phyloP scores from a whole-genome alignment of 345 rosid genomes.

The Kernera saxatilis region DNA sequence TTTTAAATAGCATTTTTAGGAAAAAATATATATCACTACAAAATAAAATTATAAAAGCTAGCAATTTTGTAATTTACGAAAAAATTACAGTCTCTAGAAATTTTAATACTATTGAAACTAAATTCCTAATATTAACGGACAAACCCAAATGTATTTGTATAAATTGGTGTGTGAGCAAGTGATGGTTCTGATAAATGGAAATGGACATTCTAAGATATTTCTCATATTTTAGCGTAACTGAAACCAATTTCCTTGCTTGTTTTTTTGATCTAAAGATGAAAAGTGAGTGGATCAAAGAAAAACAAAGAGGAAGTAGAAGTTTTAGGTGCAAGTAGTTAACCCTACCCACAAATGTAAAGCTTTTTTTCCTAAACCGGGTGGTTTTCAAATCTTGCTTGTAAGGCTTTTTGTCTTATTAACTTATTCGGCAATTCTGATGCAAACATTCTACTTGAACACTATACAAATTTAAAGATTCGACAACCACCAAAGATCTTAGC shows the following conservation, averaged over 20 bases:
- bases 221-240: background rate
- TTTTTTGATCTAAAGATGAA: background rate
- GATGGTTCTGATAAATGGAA: background rate
- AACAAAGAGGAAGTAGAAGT: background rate
- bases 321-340: conserved; percentile 5
- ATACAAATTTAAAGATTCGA: conserved; percentile 4
- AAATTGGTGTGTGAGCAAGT: background rate
- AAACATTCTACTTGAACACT: conserved; percentile 7
- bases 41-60: too few species aligned
- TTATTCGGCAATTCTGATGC: conserved; percentile 27
- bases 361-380: background rate
- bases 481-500: conserved; percentile 35
- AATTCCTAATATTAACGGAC: background rate
- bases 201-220: background rate
- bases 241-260: background rate
- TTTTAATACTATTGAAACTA: background rate
- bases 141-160: background rate
- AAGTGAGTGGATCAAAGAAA: background rate
- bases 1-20: background rate
- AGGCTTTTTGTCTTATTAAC: conserved; percentile 2
- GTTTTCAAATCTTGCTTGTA: background rate
- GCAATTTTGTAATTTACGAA: too few species aligned
- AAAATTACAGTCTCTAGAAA: too few species aligned
- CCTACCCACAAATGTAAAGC: background rate
- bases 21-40: too few species aligned